phyloP scores from a whole-genome alignment of 257 asterid genomes.

The Gardenia jasminoides region DNA sequence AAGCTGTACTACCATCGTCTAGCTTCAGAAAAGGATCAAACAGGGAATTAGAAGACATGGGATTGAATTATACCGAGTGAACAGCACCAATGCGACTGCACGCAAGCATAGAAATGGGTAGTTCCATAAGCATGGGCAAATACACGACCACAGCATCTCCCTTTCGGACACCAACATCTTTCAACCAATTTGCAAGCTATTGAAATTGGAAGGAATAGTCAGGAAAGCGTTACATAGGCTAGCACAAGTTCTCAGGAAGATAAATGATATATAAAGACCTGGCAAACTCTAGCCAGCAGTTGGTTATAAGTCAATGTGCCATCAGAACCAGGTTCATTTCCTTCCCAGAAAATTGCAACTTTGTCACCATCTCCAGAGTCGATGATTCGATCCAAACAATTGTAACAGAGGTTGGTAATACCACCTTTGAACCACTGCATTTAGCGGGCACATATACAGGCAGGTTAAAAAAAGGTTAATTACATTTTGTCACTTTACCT shows the following conservation, averaged over 20 bases:
- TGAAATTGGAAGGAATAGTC: slow-evolving; percentile 1
- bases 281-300: slow-evolving; percentile 86
- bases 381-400: slow-evolving; percentile 79
- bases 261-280: slow-evolving; percentile 39
- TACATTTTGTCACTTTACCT: too few relatives aligned
- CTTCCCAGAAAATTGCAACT: slow-evolving; percentile 89
- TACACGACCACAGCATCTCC: slow-evolving; percentile 89
- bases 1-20: background rate
- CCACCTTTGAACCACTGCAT: slow-evolving; percentile 97
- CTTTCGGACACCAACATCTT: slow-evolving; percentile 73
- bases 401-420: slow-evolving; percentile 85
- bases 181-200: slow-evolving; percentile 96
- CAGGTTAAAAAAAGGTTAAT: too few relatives aligned
- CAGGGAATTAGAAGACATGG: background rate
- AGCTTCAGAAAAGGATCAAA: background rate
- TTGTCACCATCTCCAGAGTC: slow-evolving; percentile 81
- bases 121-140: slow-evolving; percentile 96
- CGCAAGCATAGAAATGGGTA: slow-evolving; percentile 97
- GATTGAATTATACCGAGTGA: slow-evolving; percentile 68
- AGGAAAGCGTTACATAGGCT: background rate
- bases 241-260: background rate
- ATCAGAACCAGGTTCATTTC: slow-evolving; percentile 75
- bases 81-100: slow-evolving; percentile 98
- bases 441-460: slow-evolving; percentile 3
- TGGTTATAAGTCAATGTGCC: slow-evolving; percentile 74